Evolutionary conservation across 148 eudicot genomes (phyloP), one percentile per base, ranked within the genome.

Genomic region (Camellia lanceoleosa): DNA sequence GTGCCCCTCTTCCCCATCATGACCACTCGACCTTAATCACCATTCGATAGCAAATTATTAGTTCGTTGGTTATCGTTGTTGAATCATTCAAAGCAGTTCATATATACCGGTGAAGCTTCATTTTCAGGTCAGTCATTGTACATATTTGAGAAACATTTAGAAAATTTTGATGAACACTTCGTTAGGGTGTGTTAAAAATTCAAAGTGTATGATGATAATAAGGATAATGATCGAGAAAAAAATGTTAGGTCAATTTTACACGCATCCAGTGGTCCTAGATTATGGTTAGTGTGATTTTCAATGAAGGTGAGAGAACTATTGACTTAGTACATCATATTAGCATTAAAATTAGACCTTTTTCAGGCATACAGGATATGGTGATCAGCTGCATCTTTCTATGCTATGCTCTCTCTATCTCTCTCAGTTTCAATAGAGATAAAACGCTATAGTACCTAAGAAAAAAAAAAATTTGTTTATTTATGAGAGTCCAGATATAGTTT

Each of bases 1-100:
- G 97, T 91, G 97, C 95, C 97, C 81, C 18, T 85, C 93, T 93
- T 91, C 95, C 79, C 93, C 97, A 93, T 90, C 93, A 70, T 85
- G 97, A 89, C 91, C 93, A 83, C 91, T 86, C 89, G 15, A 86
- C 89, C 91, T 89, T 83, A 68, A 30, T 80, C 54, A 23, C 43
- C 64, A 71, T 8, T 23, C 15, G 52, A 15, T 67, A 23, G 59
- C 42, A 71, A 20, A 52, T 30, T 30, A 30, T 30, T 30, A 11
- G 43, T 52, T 73, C 18, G 73, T 38, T 9, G 44, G 68, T 69
- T 14, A 46, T 52, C 38, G 18, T 46, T 3, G 3, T 10, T 41
- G 9, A 51, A 23, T 49, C 61, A 4, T 65, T 72, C 60, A 20
- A 30, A 71, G 68, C 43, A 13, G 14, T n/a, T 19, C 43, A 43